These are phyloP conservation scores for Russula virescens DNA, from an alignment of 768 basidiomycete genomes.

Conservation along the genomic window DNA sequence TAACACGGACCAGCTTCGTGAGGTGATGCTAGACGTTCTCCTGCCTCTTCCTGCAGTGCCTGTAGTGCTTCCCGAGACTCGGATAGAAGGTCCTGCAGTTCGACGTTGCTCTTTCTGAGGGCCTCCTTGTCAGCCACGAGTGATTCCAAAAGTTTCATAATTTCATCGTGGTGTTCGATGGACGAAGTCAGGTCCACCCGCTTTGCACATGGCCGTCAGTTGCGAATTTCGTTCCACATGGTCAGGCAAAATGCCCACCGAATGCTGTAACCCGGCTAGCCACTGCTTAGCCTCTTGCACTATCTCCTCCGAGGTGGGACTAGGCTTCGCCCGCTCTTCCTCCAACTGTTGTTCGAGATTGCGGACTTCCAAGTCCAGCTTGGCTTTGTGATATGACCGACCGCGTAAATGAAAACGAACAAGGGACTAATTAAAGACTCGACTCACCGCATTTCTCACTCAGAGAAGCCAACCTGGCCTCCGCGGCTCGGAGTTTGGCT, in stretches of 20 bases:
- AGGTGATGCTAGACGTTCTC: constrained; percentile 48
- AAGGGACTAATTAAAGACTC: no score
- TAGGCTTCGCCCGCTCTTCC: constrained; percentile 49
- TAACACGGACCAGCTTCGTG: constrained; percentile 24
- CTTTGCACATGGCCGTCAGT: not conserved
- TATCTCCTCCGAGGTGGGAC: constrained; percentile 63
- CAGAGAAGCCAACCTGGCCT: constrained; percentile 55
- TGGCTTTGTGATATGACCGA: constrained; percentile 39
- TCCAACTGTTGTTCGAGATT: constrained; percentile 61
- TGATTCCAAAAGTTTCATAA: constrained; percentile 70
- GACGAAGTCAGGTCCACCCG: constrained; percentile 36
- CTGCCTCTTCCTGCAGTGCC: constrained; percentile 63
- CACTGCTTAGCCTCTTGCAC: constrained; percentile 59
- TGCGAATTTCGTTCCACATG: not conserved
- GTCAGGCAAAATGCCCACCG: constrained; percentile 38
- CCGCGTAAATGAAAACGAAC: not conserved
- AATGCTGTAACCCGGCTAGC: constrained; percentile 53
- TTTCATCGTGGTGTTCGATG: constrained; percentile 48
- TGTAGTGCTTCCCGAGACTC: constrained; percentile 76
- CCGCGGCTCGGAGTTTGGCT: constrained; percentile 61
- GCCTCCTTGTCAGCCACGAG: constrained; percentile 81
- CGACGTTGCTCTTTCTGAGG: constrained; percentile 74
- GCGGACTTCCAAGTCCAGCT: constrained; percentile 61
- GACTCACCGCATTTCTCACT: constrained; percentile 59
- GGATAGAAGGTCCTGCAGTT: constrained; percentile 65